Evolutionary conservation across 805 yeast genomes (phyloP).

Genomic region (Brettanomyces bruxellensis): DNA sequence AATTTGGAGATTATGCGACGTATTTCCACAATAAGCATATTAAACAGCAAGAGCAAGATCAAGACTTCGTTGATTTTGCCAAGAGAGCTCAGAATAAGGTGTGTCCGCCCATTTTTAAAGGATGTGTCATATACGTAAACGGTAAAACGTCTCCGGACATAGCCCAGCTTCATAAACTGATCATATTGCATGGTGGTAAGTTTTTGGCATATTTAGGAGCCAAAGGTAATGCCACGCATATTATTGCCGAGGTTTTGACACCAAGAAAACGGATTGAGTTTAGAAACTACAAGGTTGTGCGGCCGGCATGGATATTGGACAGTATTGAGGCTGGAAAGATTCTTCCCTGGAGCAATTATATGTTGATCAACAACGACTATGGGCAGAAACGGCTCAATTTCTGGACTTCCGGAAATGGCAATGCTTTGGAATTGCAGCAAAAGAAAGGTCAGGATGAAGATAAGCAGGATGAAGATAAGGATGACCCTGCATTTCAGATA

Average conservation of each 20-base stretch:
- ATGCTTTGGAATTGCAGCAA: not conserved
- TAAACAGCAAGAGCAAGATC: constrained; percentile 56
- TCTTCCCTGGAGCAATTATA: constrained; percentile 65
- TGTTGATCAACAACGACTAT: constrained; percentile 40
- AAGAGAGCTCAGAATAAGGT: constrained; percentile 23
- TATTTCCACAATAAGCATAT: constrained; percentile 53
- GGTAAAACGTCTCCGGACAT: constrained; percentile 86
- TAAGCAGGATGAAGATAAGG: constrained; percentile 1
- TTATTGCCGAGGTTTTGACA: constrained; percentile 71
- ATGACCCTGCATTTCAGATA: not conserved
- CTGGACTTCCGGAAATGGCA: constrained; percentile 10
- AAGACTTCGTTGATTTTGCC: constrained; percentile 41
- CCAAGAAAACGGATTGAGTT: constrained; percentile 65
- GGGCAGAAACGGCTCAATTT: constrained; percentile 39
- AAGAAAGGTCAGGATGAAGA: constrained; percentile 1
- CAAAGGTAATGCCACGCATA: constrained; percentile 75
- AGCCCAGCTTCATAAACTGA: constrained; percentile 56
- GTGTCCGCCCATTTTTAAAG: constrained; percentile 42
- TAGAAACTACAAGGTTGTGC: constrained; percentile 62
- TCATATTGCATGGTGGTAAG: constrained; percentile 73
- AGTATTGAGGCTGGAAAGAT: constrained; percentile 39
- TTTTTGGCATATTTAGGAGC: constrained; percentile 60
- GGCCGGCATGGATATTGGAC: constrained; percentile 74
- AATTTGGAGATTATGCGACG: constrained; percentile 58
- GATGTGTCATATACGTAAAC: constrained; percentile 69